Evolutionary conservation across 2,329 filamentous ascomycete species (phyloP), one percentile per base, ranked within the genome.

Genomic region (Mycosphaerella sp.): DNA sequence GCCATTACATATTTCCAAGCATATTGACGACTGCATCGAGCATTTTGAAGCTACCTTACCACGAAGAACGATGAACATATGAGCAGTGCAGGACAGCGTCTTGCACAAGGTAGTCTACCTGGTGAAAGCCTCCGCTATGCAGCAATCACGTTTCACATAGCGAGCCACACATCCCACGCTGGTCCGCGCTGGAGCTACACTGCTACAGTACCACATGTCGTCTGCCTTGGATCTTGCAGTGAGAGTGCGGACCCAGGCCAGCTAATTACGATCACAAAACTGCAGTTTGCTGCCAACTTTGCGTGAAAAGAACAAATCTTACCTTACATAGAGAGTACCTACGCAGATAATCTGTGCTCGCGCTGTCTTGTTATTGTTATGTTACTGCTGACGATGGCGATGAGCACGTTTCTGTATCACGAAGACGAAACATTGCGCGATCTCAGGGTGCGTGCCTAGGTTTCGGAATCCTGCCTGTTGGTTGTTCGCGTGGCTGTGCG

Each of bases 351-450:
- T 3, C 25, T 18, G 27, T 25, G n/a, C 10, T 18, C 25, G 6
- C 41, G 13, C 21, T 28, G 30, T 34, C 21, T 25, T 25, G 18
- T 21, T 25, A 25, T 25, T 25, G 3, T 25, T 25, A 25, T 5
- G 1, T 25, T 21, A 6, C 6, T 21, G 18, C 6, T 21, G 16
- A 40, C 50, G 21, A 61, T 61, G 59, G 59, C 59, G 34, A 59
- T 61, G 59, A 53, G 50, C 30, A 54, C 55, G 35, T 59, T 61
- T 52, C 57, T 61, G 39, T 58, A 59, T 47, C 50, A 56, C 34
- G 58, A 60, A 41, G 35, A 57, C 39, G 49, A 53, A 34, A 50
- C 41, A 27, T 40, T 49, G 50, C 30, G 50, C n/a, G 44, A 49
- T 35, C 35, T 53, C 45, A 41, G n/a, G 32, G 45, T 48, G 45